A percentile compares a stretch with the other conserved stretches of the same genome.
phyloP scores from a whole-genome alignment of 2,329 filamentous ascomycete genomes.

The Thyridium curvatum region DNA sequence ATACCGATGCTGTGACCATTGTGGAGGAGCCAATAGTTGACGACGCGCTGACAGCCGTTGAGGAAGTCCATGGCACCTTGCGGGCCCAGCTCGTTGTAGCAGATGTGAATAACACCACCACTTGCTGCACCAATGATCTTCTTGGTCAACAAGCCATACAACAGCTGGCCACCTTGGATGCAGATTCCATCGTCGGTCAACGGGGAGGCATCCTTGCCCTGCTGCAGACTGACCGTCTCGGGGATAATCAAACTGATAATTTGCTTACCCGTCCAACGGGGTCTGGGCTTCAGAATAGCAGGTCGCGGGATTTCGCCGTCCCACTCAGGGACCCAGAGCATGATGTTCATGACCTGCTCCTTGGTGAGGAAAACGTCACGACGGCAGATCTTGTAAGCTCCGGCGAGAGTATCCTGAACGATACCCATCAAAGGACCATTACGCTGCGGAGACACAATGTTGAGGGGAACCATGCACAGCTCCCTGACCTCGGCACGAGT shows the following conservation, averaged over 20 bases:
- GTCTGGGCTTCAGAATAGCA: conserved; percentile 86
- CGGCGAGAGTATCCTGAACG: conserved; percentile 93
- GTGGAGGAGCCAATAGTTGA: conserved; percentile 96
- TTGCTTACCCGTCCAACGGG: conserved; percentile 97
- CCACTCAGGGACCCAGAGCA: conserved; percentile 98
- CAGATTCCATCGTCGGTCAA: conserved; percentile 72
- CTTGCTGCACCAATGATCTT: conserved; percentile 87
- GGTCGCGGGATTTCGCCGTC: conserved; percentile 89
- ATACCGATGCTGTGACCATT: conserved; percentile 98
- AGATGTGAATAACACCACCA: conserved; percentile 89
- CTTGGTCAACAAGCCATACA: conserved; percentile 89
- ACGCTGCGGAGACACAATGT: conserved; percentile 96
- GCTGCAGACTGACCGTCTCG: conserved; percentile 72
- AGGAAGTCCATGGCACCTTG: conserved; percentile 89
- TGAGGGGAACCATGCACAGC: conserved; percentile 94
- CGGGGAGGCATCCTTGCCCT: conserved; percentile 57
- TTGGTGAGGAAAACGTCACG: conserved; percentile 87
- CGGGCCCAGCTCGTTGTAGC: conserved; percentile 90
- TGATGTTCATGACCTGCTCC: conserved; percentile 90
- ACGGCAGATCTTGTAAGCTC: conserved; percentile 93
- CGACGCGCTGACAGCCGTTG: conserved; percentile 88
- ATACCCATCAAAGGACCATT: conserved; percentile 99
- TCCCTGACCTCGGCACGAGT: conserved; percentile 91
- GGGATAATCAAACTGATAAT: conserved; percentile 92
- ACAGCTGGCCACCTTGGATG: conserved; percentile 79